Percentiles rank a stretch among this genome's conserved stretches.
phyloP scores from a whole-genome alignment of 164 flowering plant genomes.

The Euptelea pleiosperma region DNA sequence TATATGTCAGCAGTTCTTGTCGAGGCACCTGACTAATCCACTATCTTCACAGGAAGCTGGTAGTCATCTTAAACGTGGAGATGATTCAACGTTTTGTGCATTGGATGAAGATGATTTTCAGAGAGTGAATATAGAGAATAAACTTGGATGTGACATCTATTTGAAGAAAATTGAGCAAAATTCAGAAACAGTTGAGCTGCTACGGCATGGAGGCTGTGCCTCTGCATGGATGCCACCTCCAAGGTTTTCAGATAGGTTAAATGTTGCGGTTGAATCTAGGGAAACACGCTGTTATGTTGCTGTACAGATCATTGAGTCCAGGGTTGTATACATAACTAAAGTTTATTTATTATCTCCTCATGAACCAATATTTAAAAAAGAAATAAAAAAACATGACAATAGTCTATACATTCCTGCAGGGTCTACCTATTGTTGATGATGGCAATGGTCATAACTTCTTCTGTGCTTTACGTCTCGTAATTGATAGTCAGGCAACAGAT shows the following conservation, averaged over 20 bases:
- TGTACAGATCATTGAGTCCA: constrained; percentile 75
- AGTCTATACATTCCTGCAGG: constrained; percentile 49
- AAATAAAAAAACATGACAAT: not conserved
- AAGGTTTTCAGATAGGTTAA: constrained; percentile 77
- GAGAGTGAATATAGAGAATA: constrained; percentile 76
- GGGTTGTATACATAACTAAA: constrained; percentile 40
- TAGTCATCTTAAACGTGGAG: constrained; percentile 24
- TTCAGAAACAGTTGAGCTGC: constrained; percentile 47
- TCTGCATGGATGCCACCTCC: constrained; percentile 91
- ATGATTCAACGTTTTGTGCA: constrained; percentile 60
- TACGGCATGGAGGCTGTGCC: constrained; percentile 44
- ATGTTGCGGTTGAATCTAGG: constrained; percentile 53
- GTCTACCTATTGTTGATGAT: constrained; percentile 71
- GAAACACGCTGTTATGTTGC: constrained; percentile 76
- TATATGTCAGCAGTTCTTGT: not conserved
- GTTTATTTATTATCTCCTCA: not conserved
- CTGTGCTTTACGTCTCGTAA: constrained; percentile 86
- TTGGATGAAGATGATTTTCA: constrained; percentile 90
- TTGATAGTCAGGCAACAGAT: constrained; percentile 70
- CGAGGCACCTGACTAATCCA: constrained; percentile 1
- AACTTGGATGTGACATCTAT: constrained; percentile 86
- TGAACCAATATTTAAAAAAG: not conserved
- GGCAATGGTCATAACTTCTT: constrained; percentile 87
- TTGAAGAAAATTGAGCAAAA: constrained; percentile 62
- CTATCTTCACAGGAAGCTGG: constrained; percentile 50